Evolutionary conservation across 495 filamentous ascomycete genomes (phyloP), one percentile per base, ranked within the genome.

Genomic region (Hypoxylon fragiforme): DNA sequence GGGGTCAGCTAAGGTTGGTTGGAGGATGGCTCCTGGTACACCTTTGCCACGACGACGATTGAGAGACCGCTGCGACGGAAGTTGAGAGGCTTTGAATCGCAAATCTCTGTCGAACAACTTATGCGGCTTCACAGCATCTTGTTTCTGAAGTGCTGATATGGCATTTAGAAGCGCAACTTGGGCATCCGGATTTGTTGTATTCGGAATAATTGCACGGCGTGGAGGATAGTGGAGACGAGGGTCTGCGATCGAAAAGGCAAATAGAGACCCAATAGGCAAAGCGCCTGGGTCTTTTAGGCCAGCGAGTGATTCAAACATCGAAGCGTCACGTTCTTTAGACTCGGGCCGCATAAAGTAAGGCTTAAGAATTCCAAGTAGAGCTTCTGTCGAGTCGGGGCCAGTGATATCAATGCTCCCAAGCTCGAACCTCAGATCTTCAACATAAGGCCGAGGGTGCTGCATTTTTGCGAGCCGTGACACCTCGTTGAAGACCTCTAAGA

Each of bases 341-440:
- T 63, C 62, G 0, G 54, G 50, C 11, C 50, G 54, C 22, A 55
- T 46, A 11, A 48, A 37, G 50, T 54, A 82, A 15, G 91, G 86
- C 40, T 81, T 77, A 42, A 98, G 77, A 13, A 87, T 74, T 5
- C 85, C 81, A 16, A 91, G 73, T 2, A 98, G 73, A 2, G 90
- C 79, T 68, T 97, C 91, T 2, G 88, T 91, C 5, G 90, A 88
- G 1, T 80, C 88, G 1, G 94, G 91, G 0, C 94, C 94, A 0
- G 81, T 86, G 45, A 97, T 74, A 55, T 96, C 88, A 42, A 97
- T 92, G 65, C 91, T 96, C 36, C 94, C 94, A 67, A 98, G 87
- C 60, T 97, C 92, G 63, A 90, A 97, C 2, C 94, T 83, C 11
- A 98, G 68, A 64, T 98, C 94, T 65, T 96, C 90, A n/a, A 96